Conservation (phyloP, 495 filamentous ascomycete genomes). For the Platismatia glauca region DNA sequence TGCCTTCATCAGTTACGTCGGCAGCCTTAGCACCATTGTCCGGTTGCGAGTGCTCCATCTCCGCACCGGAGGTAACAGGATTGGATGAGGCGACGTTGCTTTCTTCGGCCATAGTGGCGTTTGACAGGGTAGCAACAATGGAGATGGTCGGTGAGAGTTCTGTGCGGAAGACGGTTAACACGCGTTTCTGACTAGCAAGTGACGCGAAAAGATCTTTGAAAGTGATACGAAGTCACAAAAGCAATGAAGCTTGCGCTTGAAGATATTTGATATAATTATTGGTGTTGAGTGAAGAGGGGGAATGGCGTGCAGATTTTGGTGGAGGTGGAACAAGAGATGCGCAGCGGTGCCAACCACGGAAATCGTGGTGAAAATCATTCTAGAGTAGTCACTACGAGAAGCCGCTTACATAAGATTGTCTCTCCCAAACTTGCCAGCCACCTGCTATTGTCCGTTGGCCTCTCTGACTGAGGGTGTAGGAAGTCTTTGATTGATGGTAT, state of each 20-base stretch:
- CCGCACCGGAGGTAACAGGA: neutral
- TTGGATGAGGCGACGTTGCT: neutral
- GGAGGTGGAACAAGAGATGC: conserved; percentile 8
- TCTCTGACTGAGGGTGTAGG: neutral
- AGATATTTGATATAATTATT: conserved; percentile 2
- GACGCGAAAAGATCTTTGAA: neutral
- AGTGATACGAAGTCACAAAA: neutral
- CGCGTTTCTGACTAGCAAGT: conserved; percentile 13
- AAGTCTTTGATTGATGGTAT: conserved; percentile 13
- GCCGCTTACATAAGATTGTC: conserved; percentile 17
- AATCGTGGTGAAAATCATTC: conserved; percentile 4
- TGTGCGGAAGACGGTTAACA: conserved; percentile 3
- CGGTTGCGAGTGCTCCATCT: conserved; percentile 4
- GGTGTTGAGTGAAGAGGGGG: conserved; percentile 1
- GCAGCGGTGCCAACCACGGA: conserved; percentile 6
- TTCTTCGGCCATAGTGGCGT: conserved; percentile 11
- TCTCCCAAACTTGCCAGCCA: neutral
- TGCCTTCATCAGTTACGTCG: neutral
- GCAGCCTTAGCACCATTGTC: conserved; percentile 4
- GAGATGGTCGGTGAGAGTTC: conserved; percentile 4
- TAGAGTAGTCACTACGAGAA: conserved; percentile 8
- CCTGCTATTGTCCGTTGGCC: conserved; percentile 1
- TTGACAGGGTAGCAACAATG: neutral
- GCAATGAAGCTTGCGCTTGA: neutral
- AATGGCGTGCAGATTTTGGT: neutral